These are phyloP conservation scores for Flaveria ramosissima DNA, from an alignment of 129 eudicot genomes.

Conservation along the genomic window DNA sequence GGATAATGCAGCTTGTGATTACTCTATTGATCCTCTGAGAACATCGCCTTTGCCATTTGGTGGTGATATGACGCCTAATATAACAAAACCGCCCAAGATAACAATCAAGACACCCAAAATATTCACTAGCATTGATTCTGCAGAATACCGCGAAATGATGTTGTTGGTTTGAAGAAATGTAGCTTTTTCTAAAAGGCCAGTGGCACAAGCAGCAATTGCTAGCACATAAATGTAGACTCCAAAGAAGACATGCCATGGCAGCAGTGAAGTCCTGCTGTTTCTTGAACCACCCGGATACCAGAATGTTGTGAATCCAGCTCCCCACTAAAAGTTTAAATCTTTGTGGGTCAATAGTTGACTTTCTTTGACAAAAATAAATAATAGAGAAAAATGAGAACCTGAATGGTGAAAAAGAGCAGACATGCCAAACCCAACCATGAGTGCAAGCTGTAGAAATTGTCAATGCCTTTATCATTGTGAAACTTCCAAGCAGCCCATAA, in stretches of 20 bases:
- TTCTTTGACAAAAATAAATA: background rate
- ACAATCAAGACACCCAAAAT: constrained; percentile 71
- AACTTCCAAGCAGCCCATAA: constrained; percentile 88
- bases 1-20: constrained; percentile 21
- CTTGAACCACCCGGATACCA: constrained; percentile 98
- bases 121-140: constrained; percentile 79
- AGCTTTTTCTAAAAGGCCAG: constrained; percentile 85
- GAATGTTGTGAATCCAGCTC: constrained; percentile 80
- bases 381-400: constrained; percentile 44
- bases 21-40: constrained; percentile 52
- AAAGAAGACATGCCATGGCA: constrained; percentile 88
- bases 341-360: background rate
- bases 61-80: constrained; percentile 77
- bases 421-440: constrained; percentile 92
- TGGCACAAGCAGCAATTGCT: constrained; percentile 70
- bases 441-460: constrained; percentile 89
- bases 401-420: constrained; percentile 67
- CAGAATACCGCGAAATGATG: constrained; percentile 66
- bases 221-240: constrained; percentile 83
- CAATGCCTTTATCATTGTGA: constrained; percentile 85
- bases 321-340: constrained; percentile 57
- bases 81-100: constrained; percentile 80
- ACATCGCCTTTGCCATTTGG: constrained; percentile 63
- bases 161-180: constrained; percentile 74
- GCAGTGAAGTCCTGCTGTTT: constrained; percentile 64